Evolutionary conservation across 225 moss, liverwort and hornwort species (phyloP), one percentile per base, ranked within the genome.

Genomic region (Bryum argenteum): DNA sequence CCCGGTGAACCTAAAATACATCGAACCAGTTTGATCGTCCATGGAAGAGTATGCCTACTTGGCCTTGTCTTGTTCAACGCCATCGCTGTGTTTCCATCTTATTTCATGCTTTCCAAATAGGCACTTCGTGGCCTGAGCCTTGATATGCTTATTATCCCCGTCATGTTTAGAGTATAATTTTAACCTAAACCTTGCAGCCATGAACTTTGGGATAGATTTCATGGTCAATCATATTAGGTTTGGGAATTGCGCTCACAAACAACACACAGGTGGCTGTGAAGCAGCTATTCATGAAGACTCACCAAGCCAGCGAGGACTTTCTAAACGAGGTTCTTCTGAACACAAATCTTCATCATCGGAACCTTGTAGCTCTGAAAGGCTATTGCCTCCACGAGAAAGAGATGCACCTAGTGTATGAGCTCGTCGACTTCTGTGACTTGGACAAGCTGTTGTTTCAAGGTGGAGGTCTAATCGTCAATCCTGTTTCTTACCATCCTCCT

Each of bases 261-360:
- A 60, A 51, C 20, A 20, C 19, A 11, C 59, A 61, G 8, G 47
- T 75, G 1, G 75, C 75, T 15, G 75, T 75, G 58, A 75, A 75
- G 38, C 75, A 75, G 61, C 59, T 75, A 1, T 75, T 75, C 37
- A 24, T 75, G 38, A 38, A 72, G 61, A 54, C 28, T 10, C 14
- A 54, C 19, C 61, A 75, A 18, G 69, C 62, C 20, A 47, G 61
- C 5, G 51, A 62, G n/a, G 79, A 79, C 10, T 81, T 81, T 22
- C 19, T 81, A 3, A 77, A 81, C 9, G 81, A 81, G 51, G 62
- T 73, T n/a, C 21, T 77, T 13, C 15, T 81, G 11, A 74, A 77
- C 47, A 68, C 50, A 24, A 75, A 75, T 59, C 60, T 75, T 12
- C 75, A 75, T 22, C 74, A 74, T 22, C 65, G 65, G 26, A 74